Evolutionary conservation across 2,329 filamentous ascomycete species (phyloP).

Genomic region (Xylaria sp.): DNA sequence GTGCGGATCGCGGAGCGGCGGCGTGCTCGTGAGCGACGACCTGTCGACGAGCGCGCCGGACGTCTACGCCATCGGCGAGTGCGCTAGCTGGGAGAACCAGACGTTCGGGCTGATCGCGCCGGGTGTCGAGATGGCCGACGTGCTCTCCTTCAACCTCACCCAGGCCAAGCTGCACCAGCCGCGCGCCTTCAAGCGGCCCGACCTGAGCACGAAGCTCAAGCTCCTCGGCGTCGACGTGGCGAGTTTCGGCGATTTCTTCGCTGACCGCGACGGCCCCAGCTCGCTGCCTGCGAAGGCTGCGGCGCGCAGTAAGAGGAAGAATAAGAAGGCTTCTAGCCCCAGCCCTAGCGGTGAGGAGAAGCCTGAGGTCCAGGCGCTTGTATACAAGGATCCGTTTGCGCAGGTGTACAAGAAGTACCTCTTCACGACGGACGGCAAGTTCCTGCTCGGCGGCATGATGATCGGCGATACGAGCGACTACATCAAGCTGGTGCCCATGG

Average conservation of each 20-base stretch:
- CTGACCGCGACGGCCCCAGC: constrained; percentile 84
- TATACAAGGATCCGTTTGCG: constrained; percentile 88
- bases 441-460: constrained; percentile 96
- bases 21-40: constrained; percentile 75
- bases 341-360: constrained; percentile 60
- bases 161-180: constrained; percentile 78
- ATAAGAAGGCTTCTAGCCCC: constrained; percentile 54
- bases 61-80: constrained; percentile 91
- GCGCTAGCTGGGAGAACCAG: constrained; percentile 87
- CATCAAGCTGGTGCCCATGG: constrained; percentile 86
- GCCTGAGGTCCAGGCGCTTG: constrained; percentile 80
- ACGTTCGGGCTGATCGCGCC: constrained; percentile 91
- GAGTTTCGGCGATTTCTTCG: constrained; percentile 94
- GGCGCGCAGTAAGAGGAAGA: constrained; percentile 47
- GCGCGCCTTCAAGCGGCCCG: constrained; percentile 80
- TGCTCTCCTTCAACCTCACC: constrained; percentile 90
- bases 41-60: constrained; percentile 76
- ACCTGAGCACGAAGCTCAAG: constrained; percentile 92
- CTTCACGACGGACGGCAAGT: constrained; percentile 90
- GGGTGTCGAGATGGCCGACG: constrained; percentile 91
- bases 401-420: constrained; percentile 95
- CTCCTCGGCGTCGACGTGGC: constrained; percentile 90
- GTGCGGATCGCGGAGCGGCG: constrained; percentile 77
- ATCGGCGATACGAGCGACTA: constrained; percentile 93
- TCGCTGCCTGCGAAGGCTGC: constrained; percentile 70